Evolutionary conservation across 2,329 filamentous ascomycete genomes (phyloP).

Genomic region (Apiospora rasikravindrae): DNA sequence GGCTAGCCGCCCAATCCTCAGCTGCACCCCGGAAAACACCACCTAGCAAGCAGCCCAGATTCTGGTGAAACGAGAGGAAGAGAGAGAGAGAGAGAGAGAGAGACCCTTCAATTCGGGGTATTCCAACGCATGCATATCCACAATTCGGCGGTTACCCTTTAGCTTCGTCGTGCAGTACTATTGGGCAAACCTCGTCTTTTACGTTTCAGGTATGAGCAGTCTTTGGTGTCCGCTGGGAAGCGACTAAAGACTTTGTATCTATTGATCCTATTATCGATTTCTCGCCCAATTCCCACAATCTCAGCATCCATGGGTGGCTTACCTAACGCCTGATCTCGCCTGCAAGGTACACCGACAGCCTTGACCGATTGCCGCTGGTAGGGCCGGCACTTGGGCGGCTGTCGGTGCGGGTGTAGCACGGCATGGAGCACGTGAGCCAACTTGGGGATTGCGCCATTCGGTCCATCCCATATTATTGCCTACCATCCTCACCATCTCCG

Average conservation of each 20-base stretch:
- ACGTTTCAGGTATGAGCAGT: neutral
- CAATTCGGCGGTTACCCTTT: neutral
- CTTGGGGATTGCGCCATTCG: conserved; percentile 5
- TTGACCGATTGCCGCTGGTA: neutral
- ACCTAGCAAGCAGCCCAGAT: neutral
- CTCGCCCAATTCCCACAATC: neutral
- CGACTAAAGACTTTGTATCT: too few species aligned
- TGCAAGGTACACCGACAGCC: conserved; percentile 5
- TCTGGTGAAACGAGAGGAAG: neutral
- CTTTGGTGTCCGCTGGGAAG: neutral
- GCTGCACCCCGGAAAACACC: conserved; percentile 5
- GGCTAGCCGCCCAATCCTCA: conserved; percentile 5
- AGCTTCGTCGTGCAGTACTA: neutral
- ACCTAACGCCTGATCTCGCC: neutral
- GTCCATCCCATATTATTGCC: neutral
- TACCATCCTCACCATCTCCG: neutral
- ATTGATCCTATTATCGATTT: neutral
- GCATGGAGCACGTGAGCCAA: conserved; percentile 4
- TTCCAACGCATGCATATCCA: neutral
- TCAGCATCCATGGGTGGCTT: neutral
- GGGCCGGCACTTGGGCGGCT: neutral
- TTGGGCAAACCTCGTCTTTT: neutral
- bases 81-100: neutral
- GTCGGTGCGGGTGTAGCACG: neutral
- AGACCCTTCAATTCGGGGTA: neutral